A percentile compares a stretch with the other conserved stretches of the same genome.
Evolutionary conservation across 768 basidiomycete genomes (phyloP).

Genomic region (Russula sp.): DNA sequence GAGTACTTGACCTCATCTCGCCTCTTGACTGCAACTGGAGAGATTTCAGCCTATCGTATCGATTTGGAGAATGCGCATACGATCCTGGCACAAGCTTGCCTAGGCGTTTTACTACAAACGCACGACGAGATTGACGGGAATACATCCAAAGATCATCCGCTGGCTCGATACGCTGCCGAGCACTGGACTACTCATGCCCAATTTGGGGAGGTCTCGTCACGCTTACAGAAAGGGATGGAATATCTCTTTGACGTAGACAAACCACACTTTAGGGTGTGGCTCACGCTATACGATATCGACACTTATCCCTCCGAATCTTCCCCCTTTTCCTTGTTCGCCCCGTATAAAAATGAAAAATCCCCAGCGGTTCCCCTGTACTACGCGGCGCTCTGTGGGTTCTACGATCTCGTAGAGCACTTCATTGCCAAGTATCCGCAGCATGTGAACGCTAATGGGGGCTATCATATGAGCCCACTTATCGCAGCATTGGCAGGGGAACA

Average conservation of each 20-base stretch:
- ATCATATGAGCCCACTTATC: background rate
- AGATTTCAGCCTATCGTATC: too few species aligned
- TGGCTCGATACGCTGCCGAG: background rate
- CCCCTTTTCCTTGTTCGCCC: too few species aligned
- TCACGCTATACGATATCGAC: background rate
- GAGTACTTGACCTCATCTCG: background rate
- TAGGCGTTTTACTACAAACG: background rate
- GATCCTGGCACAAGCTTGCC: background rate
- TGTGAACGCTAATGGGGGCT: background rate
- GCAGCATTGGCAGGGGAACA: background rate
- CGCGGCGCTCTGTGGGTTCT: background rate
- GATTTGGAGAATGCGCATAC: background rate
- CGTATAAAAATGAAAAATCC: too few species aligned
- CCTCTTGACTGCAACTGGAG: background rate
- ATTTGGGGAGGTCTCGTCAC: background rate
- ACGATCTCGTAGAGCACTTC: background rate
- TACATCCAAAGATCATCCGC: background rate
- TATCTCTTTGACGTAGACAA: background rate
- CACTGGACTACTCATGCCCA: background rate
- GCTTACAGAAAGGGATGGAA: background rate
- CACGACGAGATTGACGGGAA: background rate
- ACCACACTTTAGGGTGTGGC: background rate
- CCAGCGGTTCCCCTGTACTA: background rate
- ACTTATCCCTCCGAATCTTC: too few species aligned
- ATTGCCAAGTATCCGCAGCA: background rate